Percentiles rank a stretch among this genome's conserved stretches.
These are phyloP conservation scores for Mollisiaceae sp. DNA, from an alignment of 2,329 filamentous ascomycete species.

Conservation along the genomic window DNA sequence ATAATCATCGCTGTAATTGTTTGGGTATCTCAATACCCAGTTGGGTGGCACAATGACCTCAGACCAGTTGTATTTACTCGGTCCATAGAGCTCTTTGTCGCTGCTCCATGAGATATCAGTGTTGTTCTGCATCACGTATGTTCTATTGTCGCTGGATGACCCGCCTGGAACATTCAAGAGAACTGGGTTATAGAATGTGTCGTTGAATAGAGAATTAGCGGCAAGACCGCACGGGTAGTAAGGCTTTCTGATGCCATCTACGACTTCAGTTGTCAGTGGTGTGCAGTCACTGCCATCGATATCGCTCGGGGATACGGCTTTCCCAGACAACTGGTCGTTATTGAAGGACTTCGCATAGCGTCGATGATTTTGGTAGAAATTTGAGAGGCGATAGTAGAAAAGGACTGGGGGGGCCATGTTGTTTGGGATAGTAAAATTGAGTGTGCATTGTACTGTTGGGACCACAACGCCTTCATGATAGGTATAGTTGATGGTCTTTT, in stretches of 20 bases:
- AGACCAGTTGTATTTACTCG: constrained; percentile 65
- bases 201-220: constrained; percentile 97
- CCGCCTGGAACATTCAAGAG: constrained; percentile 56
- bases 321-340: constrained; percentile 80
- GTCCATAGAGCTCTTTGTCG: constrained; percentile 79
- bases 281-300: constrained; percentile 76
- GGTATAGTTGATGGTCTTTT: constrained; percentile 46
- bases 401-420: constrained; percentile 81
- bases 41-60: constrained; percentile 84
- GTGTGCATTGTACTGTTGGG: constrained; percentile 62
- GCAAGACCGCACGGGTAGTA: constrained; percentile 97
- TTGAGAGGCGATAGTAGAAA: constrained; percentile 93
- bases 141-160: constrained; percentile 47
- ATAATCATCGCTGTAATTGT: constrained; percentile 68
- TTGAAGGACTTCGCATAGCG: constrained; percentile 93
- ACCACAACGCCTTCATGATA: constrained; percentile 45
- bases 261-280: constrained; percentile 64
- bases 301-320: constrained; percentile 60
- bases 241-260: constrained; percentile 59
- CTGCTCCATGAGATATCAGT: constrained; percentile 83
- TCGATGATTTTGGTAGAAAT: constrained; percentile 99
- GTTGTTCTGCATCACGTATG: constrained; percentile 76
- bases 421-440: constrained; percentile 82
- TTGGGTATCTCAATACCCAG: constrained; percentile 74
- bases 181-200: constrained; percentile 75